Evolutionary conservation across 108 stramenopile species (phyloP).

Genomic region (Nitzschia inconspicua): DNA sequence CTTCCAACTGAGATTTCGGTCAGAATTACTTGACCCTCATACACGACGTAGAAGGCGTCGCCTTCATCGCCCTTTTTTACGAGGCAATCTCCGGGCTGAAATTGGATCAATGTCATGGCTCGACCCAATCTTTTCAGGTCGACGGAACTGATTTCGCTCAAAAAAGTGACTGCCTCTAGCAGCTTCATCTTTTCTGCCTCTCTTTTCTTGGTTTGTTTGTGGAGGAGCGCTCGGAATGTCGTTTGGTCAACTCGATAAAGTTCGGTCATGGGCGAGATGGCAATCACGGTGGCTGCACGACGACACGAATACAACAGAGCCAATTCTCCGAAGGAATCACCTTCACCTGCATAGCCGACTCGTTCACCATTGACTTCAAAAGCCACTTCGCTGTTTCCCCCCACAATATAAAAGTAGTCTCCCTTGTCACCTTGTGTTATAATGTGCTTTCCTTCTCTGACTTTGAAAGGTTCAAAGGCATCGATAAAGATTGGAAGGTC

Average conservation of each 20-base stretch:
- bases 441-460: constrained; percentile 39
- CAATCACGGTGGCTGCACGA: constrained; percentile 68
- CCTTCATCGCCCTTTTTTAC: constrained; percentile 50
- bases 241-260: constrained; percentile 37
- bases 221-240: constrained; percentile 34
- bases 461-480: constrained; percentile 51
- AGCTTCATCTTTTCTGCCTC: constrained; percentile 15
- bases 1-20: constrained; percentile 15
- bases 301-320: constrained; percentile 77
- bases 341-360: constrained; percentile 45
- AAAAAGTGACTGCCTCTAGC: constrained; percentile 28
- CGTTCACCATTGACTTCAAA: constrained; percentile 54
- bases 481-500: constrained; percentile 52
- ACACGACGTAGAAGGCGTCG: constrained; percentile 53
- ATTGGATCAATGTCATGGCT: constrained; percentile 28
- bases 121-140: constrained; percentile 26
- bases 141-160: constrained; percentile 12
- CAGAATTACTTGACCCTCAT: constrained; percentile 45
- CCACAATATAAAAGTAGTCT: constrained; percentile 74
- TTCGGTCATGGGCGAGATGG: constrained; percentile 15
- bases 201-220: constrained; percentile 10
- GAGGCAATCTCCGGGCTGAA: constrained; percentile 42
- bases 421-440: constrained; percentile 69
- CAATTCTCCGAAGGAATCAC: constrained; percentile 73
- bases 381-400: constrained; percentile 50